These are phyloP conservation scores for Apiospora phragmitis DNA, from an alignment of 2,329 filamentous ascomycete genomes.

Conservation along the genomic window DNA sequence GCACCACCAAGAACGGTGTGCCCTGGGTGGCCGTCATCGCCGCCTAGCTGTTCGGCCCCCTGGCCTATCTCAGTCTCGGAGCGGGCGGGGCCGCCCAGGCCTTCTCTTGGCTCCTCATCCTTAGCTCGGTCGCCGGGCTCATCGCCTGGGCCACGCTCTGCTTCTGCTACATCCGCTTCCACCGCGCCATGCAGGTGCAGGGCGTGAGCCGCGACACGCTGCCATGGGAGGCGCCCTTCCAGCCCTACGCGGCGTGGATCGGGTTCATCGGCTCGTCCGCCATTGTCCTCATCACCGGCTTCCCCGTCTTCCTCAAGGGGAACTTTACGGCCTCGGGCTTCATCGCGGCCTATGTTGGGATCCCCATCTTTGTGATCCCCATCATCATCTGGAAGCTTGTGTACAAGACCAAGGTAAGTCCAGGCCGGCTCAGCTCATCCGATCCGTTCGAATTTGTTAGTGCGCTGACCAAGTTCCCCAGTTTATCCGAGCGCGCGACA, in stretches of 20 bases:
- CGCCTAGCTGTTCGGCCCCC: conserved; percentile 38
- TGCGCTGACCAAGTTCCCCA: background rate
- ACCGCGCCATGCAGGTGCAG: conserved; percentile 15
- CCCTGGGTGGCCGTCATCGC: conserved; percentile 43
- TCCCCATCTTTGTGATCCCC: conserved; percentile 41
- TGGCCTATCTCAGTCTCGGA: conserved; percentile 40
- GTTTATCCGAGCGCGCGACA: conserved; percentile 24
- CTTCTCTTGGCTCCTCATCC: conserved; percentile 21
- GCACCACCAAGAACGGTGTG: conserved; percentile 39
- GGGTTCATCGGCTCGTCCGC: conserved; percentile 16
- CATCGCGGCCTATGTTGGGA: conserved; percentile 41
- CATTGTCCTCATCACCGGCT: conserved; percentile 28
- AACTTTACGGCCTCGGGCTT: conserved; percentile 31
- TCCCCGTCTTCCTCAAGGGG: conserved; percentile 28
- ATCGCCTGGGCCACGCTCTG: conserved; percentile 19
- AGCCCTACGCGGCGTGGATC: conserved; percentile 18
- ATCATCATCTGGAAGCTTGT: conserved; percentile 42
- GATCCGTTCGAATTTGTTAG: background rate
- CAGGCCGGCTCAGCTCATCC: conserved; percentile 10
- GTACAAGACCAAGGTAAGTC: conserved; percentile 35
- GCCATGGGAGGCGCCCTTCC: conserved; percentile 16
- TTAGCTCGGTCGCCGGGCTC: conserved; percentile 16
- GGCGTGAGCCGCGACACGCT: conserved; percentile 13
- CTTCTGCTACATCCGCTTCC: conserved; percentile 18
- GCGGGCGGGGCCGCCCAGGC: conserved; percentile 18